Evolutionary conservation across 1,284 basidiomycete genomes (phyloP).

Genomic region (Coriolopsis trogii): DNA sequence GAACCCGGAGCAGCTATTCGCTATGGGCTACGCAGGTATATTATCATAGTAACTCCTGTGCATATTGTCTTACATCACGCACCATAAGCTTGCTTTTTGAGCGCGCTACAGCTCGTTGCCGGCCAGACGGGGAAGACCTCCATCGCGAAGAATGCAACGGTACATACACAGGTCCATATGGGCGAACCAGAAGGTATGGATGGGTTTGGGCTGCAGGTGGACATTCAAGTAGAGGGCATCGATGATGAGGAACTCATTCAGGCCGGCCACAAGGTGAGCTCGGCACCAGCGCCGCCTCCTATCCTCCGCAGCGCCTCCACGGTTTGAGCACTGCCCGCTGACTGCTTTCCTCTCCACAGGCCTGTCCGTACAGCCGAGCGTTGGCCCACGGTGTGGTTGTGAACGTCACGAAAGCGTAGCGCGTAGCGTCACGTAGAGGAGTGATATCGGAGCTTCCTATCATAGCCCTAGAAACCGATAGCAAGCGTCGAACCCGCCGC

Average conservation of each 20-base stretch:
- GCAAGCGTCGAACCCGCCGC: too few relatives aligned
- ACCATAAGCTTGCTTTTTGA: constrained; percentile 65
- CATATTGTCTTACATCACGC: background rate
- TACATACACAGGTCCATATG: constrained; percentile 62
- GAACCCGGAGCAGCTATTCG: constrained; percentile 48
- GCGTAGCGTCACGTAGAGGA: background rate
- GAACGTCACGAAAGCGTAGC: constrained; percentile 41
- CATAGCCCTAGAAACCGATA: too few relatives aligned
- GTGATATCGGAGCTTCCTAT: constrained; percentile 1
- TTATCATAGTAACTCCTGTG: constrained; percentile 9
- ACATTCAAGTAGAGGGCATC: constrained; percentile 70
- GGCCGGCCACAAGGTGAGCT: constrained; percentile 67
- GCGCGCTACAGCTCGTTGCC: constrained; percentile 65
- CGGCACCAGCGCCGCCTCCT: too few relatives aligned
- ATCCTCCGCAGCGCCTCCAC: too few relatives aligned
- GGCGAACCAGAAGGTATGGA: constrained; percentile 56
- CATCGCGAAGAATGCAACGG: constrained; percentile 56
- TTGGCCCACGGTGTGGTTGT: constrained; percentile 58
- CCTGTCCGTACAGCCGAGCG: constrained; percentile 74
- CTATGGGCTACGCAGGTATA: constrained; percentile 42
- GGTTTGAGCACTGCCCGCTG: too few relatives aligned
- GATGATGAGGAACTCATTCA: constrained; percentile 64
- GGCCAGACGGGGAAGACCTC: constrained; percentile 56
- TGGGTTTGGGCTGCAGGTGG: constrained; percentile 68
- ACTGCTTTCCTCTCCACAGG: constrained; percentile 39